phyloP scores from a whole-genome alignment of 2,329 filamentous ascomycete species.

The Claviceps sp. region DNA sequence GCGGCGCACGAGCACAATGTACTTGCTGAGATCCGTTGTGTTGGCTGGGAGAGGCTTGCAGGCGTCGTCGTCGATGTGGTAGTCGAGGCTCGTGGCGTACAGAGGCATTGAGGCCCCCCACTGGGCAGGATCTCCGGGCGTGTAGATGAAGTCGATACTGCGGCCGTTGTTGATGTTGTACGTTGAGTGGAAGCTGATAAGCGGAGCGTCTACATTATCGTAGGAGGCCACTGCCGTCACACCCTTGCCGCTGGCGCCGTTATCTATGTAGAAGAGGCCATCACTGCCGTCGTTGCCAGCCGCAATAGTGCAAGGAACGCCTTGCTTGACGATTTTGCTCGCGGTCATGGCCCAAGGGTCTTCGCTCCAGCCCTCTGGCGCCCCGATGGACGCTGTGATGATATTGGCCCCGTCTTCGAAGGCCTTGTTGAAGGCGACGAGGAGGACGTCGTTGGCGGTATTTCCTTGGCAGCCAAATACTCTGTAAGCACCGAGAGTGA shows the following conservation, averaged over 20 bases:
- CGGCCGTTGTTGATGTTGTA: conserved; percentile 19
- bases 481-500: conserved; percentile 24
- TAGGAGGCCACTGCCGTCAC: conserved; percentile 31
- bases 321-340: conserved; percentile 27
- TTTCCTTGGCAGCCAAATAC: conserved; percentile 21
- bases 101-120: conserved; percentile 6
- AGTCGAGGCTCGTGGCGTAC: conserved; percentile 22
- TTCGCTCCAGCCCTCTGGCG: conserved; percentile 14
- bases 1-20: conserved; percentile 40
- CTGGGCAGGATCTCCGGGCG: background rate
- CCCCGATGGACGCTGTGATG: conserved; percentile 10
- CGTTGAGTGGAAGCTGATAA: conserved; percentile 21
- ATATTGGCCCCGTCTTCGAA: conserved; percentile 26
- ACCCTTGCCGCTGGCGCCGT: conserved; percentile 25
- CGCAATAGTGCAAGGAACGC: conserved; percentile 26
- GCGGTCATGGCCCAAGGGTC: conserved; percentile 21
- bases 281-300: conserved; percentile 29
- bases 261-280: conserved; percentile 26
- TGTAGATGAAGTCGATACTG: background rate
- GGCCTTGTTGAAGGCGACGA: conserved; percentile 25
- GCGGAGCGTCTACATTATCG: conserved; percentile 24
- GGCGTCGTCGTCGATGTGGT: conserved; percentile 18
- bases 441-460: conserved; percentile 23
- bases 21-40: conserved; percentile 36
- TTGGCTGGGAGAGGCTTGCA: conserved; percentile 25